A percentile compares a stretch with the other conserved stretches of the same genome.
Evolutionary conservation across 306 rosid species (phyloP).

Genomic region (Ceratonia siliqua): DNA sequence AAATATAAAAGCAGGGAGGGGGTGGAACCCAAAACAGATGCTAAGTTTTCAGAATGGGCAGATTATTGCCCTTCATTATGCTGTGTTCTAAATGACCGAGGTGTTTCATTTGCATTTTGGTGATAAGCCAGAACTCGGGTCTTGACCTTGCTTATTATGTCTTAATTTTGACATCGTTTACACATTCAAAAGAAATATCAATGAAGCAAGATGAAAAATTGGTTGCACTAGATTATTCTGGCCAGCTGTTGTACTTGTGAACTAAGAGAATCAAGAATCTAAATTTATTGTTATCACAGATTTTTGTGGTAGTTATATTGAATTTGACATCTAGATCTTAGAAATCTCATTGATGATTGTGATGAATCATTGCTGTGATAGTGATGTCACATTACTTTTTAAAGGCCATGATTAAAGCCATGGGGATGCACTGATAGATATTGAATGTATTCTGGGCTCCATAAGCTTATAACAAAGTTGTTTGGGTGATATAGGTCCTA

Average conservation of each 20-base stretch:
- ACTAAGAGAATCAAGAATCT: constrained; percentile 3
- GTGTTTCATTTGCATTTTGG: neutral
- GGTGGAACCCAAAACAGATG: neutral
- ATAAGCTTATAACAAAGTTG: neutral
- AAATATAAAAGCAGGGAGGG: too few relatives aligned
- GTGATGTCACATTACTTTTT: neutral
- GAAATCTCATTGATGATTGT: constrained; percentile 7
- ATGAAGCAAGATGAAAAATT: neutral
- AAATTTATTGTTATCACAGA: neutral
- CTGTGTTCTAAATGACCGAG: neutral
- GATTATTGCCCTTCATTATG: neutral
- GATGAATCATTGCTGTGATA: constrained; percentile 5
- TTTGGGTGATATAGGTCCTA: constrained; percentile 1
- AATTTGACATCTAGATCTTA: neutral
- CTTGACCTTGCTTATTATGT: neutral
- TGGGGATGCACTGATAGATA: neutral
- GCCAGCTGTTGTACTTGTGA: neutral
- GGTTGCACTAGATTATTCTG: neutral
- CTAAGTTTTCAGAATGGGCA: neutral
- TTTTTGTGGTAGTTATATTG: neutral
- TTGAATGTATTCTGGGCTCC: neutral
- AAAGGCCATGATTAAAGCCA: neutral
- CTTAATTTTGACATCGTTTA: neutral
- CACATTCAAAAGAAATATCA: neutral
- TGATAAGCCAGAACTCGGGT: neutral